phyloP scores from a whole-genome alignment of 176 grass and related monocot species.

The Eleusine indica region DNA sequence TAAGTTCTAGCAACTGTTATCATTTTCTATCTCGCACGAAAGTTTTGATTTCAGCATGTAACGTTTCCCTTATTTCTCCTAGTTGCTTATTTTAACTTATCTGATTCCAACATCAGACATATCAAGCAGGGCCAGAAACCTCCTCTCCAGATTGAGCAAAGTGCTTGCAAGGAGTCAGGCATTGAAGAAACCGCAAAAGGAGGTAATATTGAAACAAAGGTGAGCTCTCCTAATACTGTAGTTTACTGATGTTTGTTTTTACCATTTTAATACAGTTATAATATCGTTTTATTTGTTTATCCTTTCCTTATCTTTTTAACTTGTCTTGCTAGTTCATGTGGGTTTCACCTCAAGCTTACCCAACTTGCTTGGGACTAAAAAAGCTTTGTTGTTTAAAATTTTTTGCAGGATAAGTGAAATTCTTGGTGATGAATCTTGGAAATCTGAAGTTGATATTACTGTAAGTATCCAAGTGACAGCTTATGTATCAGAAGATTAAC shows the following conservation, averaged over 20 bases:
- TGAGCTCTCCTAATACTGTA: slow-evolving; percentile 22
- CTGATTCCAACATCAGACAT: slow-evolving; percentile 95
- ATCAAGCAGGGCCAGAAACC: slow-evolving; percentile 78
- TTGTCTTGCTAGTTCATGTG: not conserved
- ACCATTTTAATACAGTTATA: not conserved
- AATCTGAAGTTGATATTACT: slow-evolving; percentile 64
- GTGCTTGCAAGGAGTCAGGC: slow-evolving; percentile 70
- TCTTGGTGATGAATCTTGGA: slow-evolving; percentile 63
- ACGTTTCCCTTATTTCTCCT: slow-evolving; percentile 35
- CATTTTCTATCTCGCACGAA: not conserved
- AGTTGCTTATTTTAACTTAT: slow-evolving; percentile 52
- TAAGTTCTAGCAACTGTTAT: slow-evolving; percentile 24
- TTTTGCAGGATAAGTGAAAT: slow-evolving; percentile 79
- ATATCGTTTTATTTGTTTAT: not conserved
- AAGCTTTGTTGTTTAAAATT: slow-evolving; percentile 19
- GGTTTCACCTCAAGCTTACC: not conserved
- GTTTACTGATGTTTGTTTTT: slow-evolving; percentile 28
- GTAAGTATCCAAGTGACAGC: slow-evolving; percentile 59
- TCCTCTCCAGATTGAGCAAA: slow-evolving; percentile 96
- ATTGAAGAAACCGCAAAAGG: slow-evolving; percentile 77
- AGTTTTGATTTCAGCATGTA: slow-evolving; percentile 11
- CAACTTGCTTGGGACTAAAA: not conserved
- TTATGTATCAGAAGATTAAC: slow-evolving; percentile 5
- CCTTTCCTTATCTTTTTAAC: not conserved
- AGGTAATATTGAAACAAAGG: slow-evolving; percentile 75